Percentiles rank a stretch among this genome's conserved stretches.
Conservation (phyloP, 495 filamentous ascomycete species). For the Hypoxylon crocopeplum region DNA sequence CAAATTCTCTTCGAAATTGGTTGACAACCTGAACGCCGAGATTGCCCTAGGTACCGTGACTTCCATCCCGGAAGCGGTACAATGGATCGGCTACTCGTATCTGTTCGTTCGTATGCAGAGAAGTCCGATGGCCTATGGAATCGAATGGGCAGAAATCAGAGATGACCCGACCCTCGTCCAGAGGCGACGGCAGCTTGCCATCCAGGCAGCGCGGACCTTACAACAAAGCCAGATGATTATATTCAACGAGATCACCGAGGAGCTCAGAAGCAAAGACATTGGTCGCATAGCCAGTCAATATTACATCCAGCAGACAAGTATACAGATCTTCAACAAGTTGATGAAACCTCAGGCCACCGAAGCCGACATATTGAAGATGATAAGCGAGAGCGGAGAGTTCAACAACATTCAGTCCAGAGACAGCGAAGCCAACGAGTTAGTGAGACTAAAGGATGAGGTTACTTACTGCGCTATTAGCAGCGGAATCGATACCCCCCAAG, state of each 20-base stretch:
- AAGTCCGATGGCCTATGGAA: conserved; percentile 92
- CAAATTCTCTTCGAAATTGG: conserved; percentile 83
- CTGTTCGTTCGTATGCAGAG: conserved; percentile 94
- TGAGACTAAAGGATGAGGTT: conserved; percentile 66
- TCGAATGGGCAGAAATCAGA: conserved; percentile 87
- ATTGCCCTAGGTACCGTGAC: conserved; percentile 94
- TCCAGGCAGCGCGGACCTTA: conserved; percentile 83
- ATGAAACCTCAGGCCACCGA: conserved; percentile 85
- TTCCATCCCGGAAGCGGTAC: conserved; percentile 89
- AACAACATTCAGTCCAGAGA: conserved; percentile 95
- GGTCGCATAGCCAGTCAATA: conserved; percentile 97
- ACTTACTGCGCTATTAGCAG: conserved; percentile 76
- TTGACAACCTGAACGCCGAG: conserved; percentile 97
- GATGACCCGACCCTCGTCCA: conserved; percentile 87
- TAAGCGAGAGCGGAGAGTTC: conserved; percentile 95
- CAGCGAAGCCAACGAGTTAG: conserved; percentile 80
- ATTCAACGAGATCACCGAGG: conserved; percentile 91
- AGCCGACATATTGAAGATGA: conserved; percentile 91
- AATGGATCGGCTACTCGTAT: conserved; percentile 98
- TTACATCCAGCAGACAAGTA: conserved; percentile 90
- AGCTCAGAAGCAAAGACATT: conserved; percentile 89
- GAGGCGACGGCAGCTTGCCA: conserved; percentile 79
- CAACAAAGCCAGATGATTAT: conserved; percentile 98
- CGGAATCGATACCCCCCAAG: conserved; percentile 78
- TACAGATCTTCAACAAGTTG: conserved; percentile 92